Evolutionary conservation across 352 stramenopile genomes (phyloP).

Genomic region (Pythium dissimile): DNA sequence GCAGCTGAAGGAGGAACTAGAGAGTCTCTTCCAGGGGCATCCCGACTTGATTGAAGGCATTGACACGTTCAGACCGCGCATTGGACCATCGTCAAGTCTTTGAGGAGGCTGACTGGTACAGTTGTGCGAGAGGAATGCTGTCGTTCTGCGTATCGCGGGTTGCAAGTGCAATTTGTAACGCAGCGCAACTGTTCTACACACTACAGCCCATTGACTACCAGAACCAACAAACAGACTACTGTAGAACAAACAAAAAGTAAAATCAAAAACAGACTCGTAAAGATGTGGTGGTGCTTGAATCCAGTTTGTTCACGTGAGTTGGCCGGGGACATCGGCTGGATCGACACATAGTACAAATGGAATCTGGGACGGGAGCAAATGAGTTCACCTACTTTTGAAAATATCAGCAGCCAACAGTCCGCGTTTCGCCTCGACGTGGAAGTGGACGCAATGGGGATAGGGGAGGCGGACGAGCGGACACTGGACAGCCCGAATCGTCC

Average conservation of each 20-base stretch:
- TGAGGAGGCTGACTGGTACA: neutral
- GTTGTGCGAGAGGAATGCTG: neutral
- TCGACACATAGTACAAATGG: no score
- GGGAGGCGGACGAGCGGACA: slow-evolving; percentile 11
- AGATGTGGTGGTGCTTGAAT: no score
- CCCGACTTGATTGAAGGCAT: neutral
- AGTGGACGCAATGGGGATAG: slow-evolving; percentile 1
- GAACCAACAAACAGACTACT: no score
- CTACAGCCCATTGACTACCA: no score
- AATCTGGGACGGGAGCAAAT: no score
- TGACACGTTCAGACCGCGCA: neutral
- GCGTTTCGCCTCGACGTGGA: neutral
- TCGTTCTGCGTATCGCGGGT: neutral
- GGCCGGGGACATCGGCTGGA: no score
- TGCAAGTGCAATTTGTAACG: neutral
- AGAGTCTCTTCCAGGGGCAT: neutral
- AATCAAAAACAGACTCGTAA: no score
- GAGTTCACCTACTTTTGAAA: slow-evolving; percentile 13
- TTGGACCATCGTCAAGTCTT: neutral
- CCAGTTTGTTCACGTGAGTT: no score
- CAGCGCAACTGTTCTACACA: neutral
- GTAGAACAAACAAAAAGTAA: no score
- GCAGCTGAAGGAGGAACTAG: neutral
- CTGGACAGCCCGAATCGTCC: slow-evolving; percentile 1
- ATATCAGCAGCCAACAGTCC: slow-evolving; percentile 5